Conservation (phyloP, 352 stramenopile genomes). For the Pythium apleroticum region DNA sequence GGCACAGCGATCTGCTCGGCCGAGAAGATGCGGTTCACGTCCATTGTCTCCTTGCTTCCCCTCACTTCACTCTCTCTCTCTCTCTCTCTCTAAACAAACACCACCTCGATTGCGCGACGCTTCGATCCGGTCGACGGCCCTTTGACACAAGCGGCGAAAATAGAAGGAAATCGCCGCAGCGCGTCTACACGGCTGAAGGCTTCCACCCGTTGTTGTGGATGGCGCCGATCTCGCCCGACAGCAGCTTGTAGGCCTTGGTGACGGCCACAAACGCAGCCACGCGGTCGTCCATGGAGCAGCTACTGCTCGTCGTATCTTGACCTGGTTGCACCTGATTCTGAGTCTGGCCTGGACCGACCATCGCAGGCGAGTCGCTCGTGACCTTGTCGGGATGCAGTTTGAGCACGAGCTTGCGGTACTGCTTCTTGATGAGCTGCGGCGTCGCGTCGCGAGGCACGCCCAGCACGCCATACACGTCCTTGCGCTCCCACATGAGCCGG, state of each 20-base stretch:
- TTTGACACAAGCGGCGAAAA: slow-evolving; percentile 1
- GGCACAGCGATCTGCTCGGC: slow-evolving; percentile 91
- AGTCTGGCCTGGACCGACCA: neutral
- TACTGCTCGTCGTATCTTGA: slow-evolving; percentile 7
- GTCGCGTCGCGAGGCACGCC: slow-evolving; percentile 64
- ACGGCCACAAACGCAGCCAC: slow-evolving; percentile 83
- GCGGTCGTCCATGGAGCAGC: slow-evolving; percentile 37
- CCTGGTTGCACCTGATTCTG: slow-evolving; percentile 4
- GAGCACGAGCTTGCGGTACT: slow-evolving; percentile 84
- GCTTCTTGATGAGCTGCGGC: slow-evolving; percentile 71
- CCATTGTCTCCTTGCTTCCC: slow-evolving; percentile 64
- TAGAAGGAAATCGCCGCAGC: neutral
- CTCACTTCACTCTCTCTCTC: neutral
- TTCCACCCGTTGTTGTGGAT: slow-evolving; percentile 41
- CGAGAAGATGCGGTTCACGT: slow-evolving; percentile 92
- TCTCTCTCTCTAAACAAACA: neutral
- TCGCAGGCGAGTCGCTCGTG: slow-evolving; percentile 4
- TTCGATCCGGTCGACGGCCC: neutral
- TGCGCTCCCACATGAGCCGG: slow-evolving; percentile 76
- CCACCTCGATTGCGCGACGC: slow-evolving; percentile 12
- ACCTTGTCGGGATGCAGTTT: slow-evolving; percentile 84
- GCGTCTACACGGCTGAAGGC: slow-evolving; percentile 1
- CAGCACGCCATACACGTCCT: slow-evolving; percentile 74
- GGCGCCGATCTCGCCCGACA: slow-evolving; percentile 47
- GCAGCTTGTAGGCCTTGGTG: slow-evolving; percentile 77